A percentile compares a stretch with the other conserved stretches of the same genome.
phyloP scores from a whole-genome alignment of 441 rosid genomes.

The Theobroma grandiflorum region DNA sequence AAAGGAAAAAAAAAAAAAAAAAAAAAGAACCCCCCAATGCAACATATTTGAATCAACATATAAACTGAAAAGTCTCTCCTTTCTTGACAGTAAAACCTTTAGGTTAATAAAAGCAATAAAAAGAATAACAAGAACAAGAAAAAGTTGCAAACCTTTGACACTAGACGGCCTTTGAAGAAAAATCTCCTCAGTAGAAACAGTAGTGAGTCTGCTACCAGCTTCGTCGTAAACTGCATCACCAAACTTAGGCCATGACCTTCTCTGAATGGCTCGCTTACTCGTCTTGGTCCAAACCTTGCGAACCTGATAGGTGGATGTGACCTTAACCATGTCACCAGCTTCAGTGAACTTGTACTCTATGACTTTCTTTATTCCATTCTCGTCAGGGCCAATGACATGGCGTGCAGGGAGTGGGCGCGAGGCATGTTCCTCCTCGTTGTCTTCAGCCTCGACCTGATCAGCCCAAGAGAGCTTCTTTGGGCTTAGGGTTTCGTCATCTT shows the following conservation, averaged over 20 bases:
- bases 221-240: conserved; percentile 53
- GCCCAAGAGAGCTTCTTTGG: conserved; percentile 47
- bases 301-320: conserved; percentile 49
- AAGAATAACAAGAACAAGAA: neutral
- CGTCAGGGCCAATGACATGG: conserved; percentile 54
- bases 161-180: conserved; percentile 47
- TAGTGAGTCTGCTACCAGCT: conserved; percentile 40
- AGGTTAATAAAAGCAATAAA: neutral
- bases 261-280: conserved; percentile 47
- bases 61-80: neutral
- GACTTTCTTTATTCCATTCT: conserved; percentile 54
- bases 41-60: neutral
- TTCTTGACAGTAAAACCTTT: neutral
- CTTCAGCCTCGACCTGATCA: conserved; percentile 42
- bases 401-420: conserved; percentile 43
- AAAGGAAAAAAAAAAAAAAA: neutral
- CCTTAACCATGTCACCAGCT: conserved; percentile 48
- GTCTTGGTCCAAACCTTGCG: conserved; percentile 45
- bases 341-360: conserved; percentile 57
- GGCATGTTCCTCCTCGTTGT: conserved; percentile 49
- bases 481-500: neutral
- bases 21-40: neutral
- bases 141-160: neutral
- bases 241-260: conserved; percentile 48
- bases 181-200: conserved; percentile 57